phyloP scores from a whole-genome alignment of 805 yeast genomes.

The Cyberlindnera sargentensis region DNA sequence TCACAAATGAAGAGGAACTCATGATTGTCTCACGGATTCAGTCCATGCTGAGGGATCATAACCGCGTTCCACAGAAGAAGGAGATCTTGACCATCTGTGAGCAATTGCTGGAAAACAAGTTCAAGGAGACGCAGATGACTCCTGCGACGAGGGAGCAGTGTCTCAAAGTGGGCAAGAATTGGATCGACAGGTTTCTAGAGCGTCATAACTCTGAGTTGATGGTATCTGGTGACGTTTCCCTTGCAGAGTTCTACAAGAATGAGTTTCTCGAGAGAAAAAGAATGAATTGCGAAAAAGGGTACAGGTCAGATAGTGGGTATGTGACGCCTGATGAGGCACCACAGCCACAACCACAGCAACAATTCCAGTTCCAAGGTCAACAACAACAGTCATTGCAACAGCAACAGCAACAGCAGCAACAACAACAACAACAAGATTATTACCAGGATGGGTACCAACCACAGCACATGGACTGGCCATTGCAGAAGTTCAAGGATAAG shows the following conservation, averaged over 20 bases:
- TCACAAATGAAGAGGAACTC: constrained; percentile 22
- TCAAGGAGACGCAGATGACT: constrained; percentile 10
- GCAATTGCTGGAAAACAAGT: constrained; percentile 17
- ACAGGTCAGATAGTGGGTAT: constrained; percentile 7
- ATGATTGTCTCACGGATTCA: constrained; percentile 18
- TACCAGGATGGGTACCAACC: not conserved
- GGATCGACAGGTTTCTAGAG: constrained; percentile 25
- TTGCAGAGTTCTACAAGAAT: constrained; percentile 23
- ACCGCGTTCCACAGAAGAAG: constrained; percentile 21
- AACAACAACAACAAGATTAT: not conserved
- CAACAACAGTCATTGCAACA: constrained; percentile 1
- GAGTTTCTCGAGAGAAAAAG: constrained; percentile 22
- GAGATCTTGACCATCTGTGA: constrained; percentile 22
- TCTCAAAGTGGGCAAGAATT: constrained; percentile 24
- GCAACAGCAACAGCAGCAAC: constrained; percentile 8
- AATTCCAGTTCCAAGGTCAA: constrained; percentile 3
- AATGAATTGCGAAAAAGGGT: constrained; percentile 18
- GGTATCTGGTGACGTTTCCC: constrained; percentile 14
- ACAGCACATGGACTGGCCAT: not conserved
- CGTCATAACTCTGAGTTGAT: constrained; percentile 23
- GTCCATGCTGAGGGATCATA: constrained; percentile 15
- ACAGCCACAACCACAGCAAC: constrained; percentile 1
- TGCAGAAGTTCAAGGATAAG: not conserved
- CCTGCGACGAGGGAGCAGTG: constrained; percentile 8
- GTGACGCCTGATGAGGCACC: constrained; percentile 11